These are phyloP conservation scores for Litchi chinensis DNA, from an alignment of 345 rosid genomes.

Conservation along the genomic window DNA sequence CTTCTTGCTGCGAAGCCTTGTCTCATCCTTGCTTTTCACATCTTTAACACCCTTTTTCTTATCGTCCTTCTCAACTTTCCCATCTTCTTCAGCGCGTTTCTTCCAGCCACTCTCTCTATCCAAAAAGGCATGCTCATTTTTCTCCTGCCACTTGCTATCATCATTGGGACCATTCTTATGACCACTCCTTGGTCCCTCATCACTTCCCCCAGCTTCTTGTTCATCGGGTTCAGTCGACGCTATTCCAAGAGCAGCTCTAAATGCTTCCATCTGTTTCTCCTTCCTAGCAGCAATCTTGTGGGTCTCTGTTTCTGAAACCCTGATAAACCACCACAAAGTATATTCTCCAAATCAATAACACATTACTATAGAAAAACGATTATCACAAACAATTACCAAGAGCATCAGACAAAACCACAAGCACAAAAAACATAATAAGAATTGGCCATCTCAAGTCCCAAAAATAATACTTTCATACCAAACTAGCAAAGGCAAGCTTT, in stretches of 20 bases:
- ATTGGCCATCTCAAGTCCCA: no score
- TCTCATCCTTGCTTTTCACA: conserved; percentile 38
- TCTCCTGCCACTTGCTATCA: conserved; percentile 44
- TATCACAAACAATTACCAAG: background rate
- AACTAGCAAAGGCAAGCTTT: no score
- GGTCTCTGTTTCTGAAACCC: conserved; percentile 81
- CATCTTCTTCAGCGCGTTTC: conserved; percentile 41
- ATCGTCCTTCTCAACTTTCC: conserved; percentile 40
- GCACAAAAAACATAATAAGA: background rate
- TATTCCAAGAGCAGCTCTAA: conserved; percentile 81
- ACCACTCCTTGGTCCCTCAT: conserved; percentile 27
- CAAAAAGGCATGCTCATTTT: conserved; percentile 70
- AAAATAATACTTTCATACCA: background rate
- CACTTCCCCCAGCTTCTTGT: conserved; percentile 40
- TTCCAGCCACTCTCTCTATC: conserved; percentile 59
- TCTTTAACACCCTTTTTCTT: conserved; percentile 35
- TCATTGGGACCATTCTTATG: conserved; percentile 36
- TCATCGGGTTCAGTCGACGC: conserved; percentile 30
- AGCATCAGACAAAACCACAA: background rate
- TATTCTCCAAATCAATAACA: background rate
- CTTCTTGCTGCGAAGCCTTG: conserved; percentile 37
- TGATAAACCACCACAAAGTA: conserved; percentile 23
- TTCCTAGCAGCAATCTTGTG: conserved; percentile 94
- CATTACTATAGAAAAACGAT: background rate
- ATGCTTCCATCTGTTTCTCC: conserved; percentile 90